Conservation (phyloP, 2,329 filamentous ascomycete genomes). For the Aaosphaeria pasadenensis region DNA sequence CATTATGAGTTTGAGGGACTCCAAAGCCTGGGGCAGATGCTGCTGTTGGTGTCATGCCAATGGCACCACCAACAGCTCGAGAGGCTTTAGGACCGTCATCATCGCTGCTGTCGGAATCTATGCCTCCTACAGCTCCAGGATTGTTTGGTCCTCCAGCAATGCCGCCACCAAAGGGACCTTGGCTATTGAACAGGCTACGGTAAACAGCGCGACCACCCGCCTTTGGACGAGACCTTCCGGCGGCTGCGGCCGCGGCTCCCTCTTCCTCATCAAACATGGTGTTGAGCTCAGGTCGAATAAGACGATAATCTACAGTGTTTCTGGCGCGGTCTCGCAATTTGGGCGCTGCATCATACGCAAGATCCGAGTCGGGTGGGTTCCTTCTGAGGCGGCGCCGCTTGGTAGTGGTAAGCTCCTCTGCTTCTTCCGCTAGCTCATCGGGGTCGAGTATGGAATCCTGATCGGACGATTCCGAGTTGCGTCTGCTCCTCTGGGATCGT, state of each 20-base stretch:
- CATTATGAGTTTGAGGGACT: conserved; percentile 57
- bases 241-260: conserved; percentile 64
- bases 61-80: conserved; percentile 55
- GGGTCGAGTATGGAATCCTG: conserved; percentile 45
- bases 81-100: conserved; percentile 73
- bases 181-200: conserved; percentile 81
- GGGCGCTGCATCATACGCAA: conserved; percentile 53
- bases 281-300: conserved; percentile 70
- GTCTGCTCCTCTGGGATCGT: conserved; percentile 46
- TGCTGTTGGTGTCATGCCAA: conserved; percentile 62
- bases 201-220: conserved; percentile 55
- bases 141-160: conserved; percentile 75
- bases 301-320: conserved; percentile 77
- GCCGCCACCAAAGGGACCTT: conserved; percentile 88
- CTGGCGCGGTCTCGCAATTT: conserved; percentile 63
- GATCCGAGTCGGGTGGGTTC: conserved; percentile 40
- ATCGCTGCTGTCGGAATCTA: conserved; percentile 94
- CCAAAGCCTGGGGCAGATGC: conserved; percentile 49
- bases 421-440: conserved; percentile 54
- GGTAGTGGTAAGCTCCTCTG: conserved; percentile 56
- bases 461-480: conserved; percentile 44
- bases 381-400: conserved; percentile 37
- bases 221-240: conserved; percentile 58
- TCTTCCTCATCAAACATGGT: conserved; percentile 74
- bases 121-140: conserved; percentile 70